Evolutionary conservation across 192 early-diverging fungal genomes (phyloP), one percentile per base, ranked within the genome.

Genomic region (Gryganskiella cystojenkinii): DNA sequence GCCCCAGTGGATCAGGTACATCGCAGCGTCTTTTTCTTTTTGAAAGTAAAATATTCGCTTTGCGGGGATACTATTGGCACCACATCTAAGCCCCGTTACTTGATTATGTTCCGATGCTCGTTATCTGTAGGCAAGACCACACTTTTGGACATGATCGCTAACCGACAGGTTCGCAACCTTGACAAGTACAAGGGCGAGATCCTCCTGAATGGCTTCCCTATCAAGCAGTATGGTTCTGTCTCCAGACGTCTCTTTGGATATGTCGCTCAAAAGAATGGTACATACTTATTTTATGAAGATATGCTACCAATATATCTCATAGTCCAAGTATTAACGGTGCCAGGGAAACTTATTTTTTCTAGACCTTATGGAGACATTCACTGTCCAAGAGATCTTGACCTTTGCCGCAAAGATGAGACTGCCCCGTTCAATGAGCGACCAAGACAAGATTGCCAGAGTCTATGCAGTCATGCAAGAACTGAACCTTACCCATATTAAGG

Each of bases 71-170:
- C n/a, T n/a, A n/a, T n/a, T n/a, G n/a, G n/a, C n/a, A n/a, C n/a
- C n/a, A n/a, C n/a, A n/a, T n/a, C n/a, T n/a, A n/a, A n/a, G n/a
- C n/a, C n/a, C n/a, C n/a, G n/a, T n/a, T n/a, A n/a, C n/a, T n/a
- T n/a, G n/a, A n/a, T n/a, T n/a, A n/a, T n/a, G n/a, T n/a, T n/a
- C n/a, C n/a, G n/a, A n/a, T n/a, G n/a, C n/a, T n/a, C n/a, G n/a
- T n/a, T n/a, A n/a, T n/a, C n/a, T n/a, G n/a, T n/a, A n/a, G 90
- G 90, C 30, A 92, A 92, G 65, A 90, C 90, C 14, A 88, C 89
- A 4, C 56, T 92, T 47, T 79, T 92, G n/a, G 89, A 90, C 45
- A 30, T 91, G 31, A 58, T 91, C 17, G 90, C 90, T 6, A 89
- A 73, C 46, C 73, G 81, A 1, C 89, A 58, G 71, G 86, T 56